A percentile compares a stretch with the other conserved stretches of the same genome.
Evolutionary conservation across 306 rosid genomes (phyloP).

Genomic region (Cicer cuneatum): DNA sequence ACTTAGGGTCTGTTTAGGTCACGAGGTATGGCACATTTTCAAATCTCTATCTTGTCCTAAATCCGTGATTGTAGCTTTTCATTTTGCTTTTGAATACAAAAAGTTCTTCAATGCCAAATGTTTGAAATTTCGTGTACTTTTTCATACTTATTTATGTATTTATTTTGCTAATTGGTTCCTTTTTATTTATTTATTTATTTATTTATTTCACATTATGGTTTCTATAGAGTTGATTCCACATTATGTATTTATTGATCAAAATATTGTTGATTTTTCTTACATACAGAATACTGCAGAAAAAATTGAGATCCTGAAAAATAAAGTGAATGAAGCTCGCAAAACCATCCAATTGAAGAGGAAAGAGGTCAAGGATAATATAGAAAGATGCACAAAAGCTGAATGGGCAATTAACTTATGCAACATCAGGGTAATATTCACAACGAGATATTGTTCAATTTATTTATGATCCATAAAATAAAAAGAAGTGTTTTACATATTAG

Average conservation of each 20-base stretch:
- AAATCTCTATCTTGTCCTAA: neutral
- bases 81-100: slow-evolving; percentile 18
- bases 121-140: slow-evolving; percentile 11
- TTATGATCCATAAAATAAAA: too few species aligned
- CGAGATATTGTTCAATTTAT: too few species aligned
- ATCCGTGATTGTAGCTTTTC: slow-evolving; percentile 15
- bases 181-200: too few species aligned
- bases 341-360: slow-evolving; percentile 54
- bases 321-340: slow-evolving; percentile 54
- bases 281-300: slow-evolving; percentile 58
- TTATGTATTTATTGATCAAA: slow-evolving; percentile 16
- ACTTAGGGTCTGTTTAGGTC: neutral
- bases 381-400: slow-evolving; percentile 68
- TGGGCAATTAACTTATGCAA: slow-evolving; percentile 71
- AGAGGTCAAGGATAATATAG: slow-evolving; percentile 58
- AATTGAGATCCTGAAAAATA: slow-evolving; percentile 50
- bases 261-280: slow-evolving; percentile 8
- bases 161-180: too few species aligned
- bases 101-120: slow-evolving; percentile 15
- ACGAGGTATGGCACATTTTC: slow-evolving; percentile 34
- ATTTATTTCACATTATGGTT: neutral
- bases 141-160: neutral
- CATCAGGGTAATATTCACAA: slow-evolving; percentile 52
- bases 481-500: neutral
- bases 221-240: neutral